A percentile compares a stretch with the other conserved stretches of the same genome.
Conservation (phyloP, 106 monocot genomes). For the Platanthera guangdongensis region DNA sequence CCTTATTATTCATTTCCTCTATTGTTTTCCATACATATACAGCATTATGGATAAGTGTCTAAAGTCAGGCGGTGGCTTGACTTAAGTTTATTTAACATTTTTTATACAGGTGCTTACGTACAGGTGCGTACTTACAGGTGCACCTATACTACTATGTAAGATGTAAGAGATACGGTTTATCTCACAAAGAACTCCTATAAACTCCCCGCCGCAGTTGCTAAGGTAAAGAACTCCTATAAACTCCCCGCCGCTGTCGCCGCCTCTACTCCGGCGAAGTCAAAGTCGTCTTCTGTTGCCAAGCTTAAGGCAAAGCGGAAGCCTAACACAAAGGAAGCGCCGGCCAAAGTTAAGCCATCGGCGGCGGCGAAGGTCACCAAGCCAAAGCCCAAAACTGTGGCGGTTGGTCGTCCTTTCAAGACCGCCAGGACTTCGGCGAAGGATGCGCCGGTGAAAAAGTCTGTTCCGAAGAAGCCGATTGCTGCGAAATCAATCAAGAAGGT, state of each 20-base stretch:
- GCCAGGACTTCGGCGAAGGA: constrained; percentile 8
- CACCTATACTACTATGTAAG: too few relatives aligned
- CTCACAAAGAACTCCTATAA: too few relatives aligned
- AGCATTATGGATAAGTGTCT: too few relatives aligned
- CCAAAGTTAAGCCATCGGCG: background rate
- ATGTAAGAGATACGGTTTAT: too few relatives aligned
- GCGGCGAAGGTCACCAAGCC: background rate
- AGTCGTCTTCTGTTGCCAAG: constrained; percentile 18
- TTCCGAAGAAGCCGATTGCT: background rate
- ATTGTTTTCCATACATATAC: too few relatives aligned
- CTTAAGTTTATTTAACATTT: too few relatives aligned
- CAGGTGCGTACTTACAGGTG: too few relatives aligned
- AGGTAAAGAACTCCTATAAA: constrained; percentile 82
- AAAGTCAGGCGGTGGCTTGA: too few relatives aligned
- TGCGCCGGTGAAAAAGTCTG: constrained; percentile 1
- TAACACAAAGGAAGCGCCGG: background rate
- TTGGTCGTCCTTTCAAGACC: background rate
- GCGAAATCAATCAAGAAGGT: background rate
- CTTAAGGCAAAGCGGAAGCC: background rate
- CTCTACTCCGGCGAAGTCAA: constrained; percentile 11
- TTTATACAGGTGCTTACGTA: too few relatives aligned
- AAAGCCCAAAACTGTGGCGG: background rate
- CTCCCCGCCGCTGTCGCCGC: constrained; percentile 15
- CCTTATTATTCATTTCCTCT: too few relatives aligned
- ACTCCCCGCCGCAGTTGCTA: too few relatives aligned